Conservation (phyloP, 331 rosid genomes). For the Dryas integrifolia region DNA sequence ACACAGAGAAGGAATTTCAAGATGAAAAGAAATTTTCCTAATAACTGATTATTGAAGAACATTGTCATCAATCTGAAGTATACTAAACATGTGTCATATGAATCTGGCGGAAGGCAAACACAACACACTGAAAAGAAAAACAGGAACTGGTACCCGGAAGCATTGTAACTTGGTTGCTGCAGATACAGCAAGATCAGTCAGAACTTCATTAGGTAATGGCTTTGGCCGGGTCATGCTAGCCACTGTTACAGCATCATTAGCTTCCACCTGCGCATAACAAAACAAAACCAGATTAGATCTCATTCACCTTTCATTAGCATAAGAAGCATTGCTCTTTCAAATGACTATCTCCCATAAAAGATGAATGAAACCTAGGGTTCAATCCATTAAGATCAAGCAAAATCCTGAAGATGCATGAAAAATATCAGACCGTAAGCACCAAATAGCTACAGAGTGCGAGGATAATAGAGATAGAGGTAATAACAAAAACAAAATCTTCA, state of each 20-base stretch:
- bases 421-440: not conserved
- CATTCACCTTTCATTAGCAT: conserved; percentile 15
- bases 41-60: not conserved
- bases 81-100: too few species aligned
- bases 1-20: not conserved
- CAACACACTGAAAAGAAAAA: not conserved
- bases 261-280: conserved; percentile 62
- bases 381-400: not conserved
- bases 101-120: too few species aligned
- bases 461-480: not conserved
- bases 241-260: conserved; percentile 86
- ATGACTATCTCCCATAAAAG: not conserved
- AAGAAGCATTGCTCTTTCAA: conserved; percentile 4
- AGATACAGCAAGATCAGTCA: conserved; percentile 84
- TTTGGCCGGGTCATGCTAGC: conserved; percentile 84
- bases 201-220: conserved; percentile 67
- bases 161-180: conserved; percentile 89
- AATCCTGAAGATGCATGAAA: not conserved
- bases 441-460: not conserved
- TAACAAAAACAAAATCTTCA: not conserved
- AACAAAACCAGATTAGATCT: conserved; percentile 15
- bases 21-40: not conserved
- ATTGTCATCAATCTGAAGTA: not conserved
- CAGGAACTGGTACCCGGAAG: conserved; percentile 51
- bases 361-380: too few species aligned